Percentiles rank a stretch among this genome's conserved stretches.
phyloP scores from a whole-genome alignment of 306 rosid genomes.

The Clitoria ternatea region DNA sequence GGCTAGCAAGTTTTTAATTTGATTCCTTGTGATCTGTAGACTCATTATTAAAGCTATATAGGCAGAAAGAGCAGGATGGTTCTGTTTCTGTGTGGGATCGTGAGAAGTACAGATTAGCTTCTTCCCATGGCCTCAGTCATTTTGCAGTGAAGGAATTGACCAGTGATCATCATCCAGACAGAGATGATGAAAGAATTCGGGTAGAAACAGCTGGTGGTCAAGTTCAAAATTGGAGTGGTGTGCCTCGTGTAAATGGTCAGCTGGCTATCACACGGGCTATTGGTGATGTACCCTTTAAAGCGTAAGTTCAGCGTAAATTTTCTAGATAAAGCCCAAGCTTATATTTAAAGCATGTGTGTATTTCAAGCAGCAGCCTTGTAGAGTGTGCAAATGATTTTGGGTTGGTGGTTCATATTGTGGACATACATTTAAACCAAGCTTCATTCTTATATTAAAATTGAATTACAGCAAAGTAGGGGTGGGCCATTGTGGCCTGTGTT shows the following conservation, averaged over 20 bases:
- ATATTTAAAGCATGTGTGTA: neutral
- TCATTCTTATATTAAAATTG: neutral
- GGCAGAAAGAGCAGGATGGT: conserved; percentile 59
- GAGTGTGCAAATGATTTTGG: neutral
- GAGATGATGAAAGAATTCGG: conserved; percentile 82
- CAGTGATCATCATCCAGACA: conserved; percentile 90
- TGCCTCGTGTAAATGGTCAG: conserved; percentile 87
- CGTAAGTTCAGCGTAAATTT: conserved; percentile 43
- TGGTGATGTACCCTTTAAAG: conserved; percentile 77
- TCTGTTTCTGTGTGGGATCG: conserved; percentile 54
- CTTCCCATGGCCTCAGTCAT: conserved; percentile 53
- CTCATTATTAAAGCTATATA: conserved; percentile 58
- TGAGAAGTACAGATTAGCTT: conserved; percentile 47
- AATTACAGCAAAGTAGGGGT: conserved; percentile 15
- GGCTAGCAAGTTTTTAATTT: conserved; percentile 22
- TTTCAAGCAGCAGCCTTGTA: neutral
- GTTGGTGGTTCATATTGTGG: neutral
- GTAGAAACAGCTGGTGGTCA: conserved; percentile 97
- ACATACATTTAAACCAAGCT: neutral
- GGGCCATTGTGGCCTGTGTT: neutral
- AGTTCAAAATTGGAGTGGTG: conserved; percentile 83
- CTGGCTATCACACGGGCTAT: conserved; percentile 87
- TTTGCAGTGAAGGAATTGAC: conserved; percentile 86
- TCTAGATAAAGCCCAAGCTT: conserved; percentile 21
- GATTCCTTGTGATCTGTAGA: conserved; percentile 54